phyloP scores from a whole-genome alignment of 108 stramenopile genomes.

The Schizochytrium sp. region DNA sequence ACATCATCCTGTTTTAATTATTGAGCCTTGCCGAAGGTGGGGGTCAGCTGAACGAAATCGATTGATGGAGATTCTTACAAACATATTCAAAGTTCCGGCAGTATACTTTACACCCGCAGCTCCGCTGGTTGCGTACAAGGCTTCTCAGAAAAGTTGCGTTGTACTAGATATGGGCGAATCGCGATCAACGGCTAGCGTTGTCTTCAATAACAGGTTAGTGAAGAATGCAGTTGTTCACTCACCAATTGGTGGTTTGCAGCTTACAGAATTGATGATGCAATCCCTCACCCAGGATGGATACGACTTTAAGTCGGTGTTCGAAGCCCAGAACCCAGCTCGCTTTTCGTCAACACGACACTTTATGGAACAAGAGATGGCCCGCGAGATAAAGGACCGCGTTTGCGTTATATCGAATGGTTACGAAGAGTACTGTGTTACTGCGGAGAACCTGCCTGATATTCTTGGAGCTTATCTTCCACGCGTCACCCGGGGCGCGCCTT shows the following conservation, averaged over 20 bases:
- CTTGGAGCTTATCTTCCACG: constrained; percentile 11
- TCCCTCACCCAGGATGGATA: constrained; percentile 43
- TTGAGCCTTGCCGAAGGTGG: constrained; percentile 38
- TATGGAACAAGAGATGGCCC: constrained; percentile 54
- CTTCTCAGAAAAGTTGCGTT: constrained; percentile 1
- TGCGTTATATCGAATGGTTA: constrained; percentile 4
- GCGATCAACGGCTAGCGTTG: constrained; percentile 18
- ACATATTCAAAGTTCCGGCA: constrained; percentile 37
- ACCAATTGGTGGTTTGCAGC: constrained; percentile 55
- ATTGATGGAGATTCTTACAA: neutral
- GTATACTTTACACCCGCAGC: constrained; percentile 59
- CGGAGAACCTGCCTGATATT: neutral
- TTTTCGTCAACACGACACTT: constrained; percentile 8
- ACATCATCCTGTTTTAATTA: constrained; percentile 1
- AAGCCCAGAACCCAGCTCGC: constrained; percentile 47
- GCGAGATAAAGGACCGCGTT: constrained; percentile 38
- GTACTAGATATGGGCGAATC: constrained; percentile 41
- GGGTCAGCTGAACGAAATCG: constrained; percentile 25
- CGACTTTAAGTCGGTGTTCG: constrained; percentile 49
- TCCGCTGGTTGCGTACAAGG: constrained; percentile 43
- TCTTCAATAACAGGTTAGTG: constrained; percentile 34
- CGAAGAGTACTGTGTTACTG: constrained; percentile 23
- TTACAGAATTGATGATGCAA: constrained; percentile 56
- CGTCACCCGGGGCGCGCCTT: neutral
- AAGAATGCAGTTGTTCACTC: constrained; percentile 31